Base-by-base conservation (phyloP, 2,329 filamentous ascomycete genomes). In the Neocucurbitaria cava region DNA sequence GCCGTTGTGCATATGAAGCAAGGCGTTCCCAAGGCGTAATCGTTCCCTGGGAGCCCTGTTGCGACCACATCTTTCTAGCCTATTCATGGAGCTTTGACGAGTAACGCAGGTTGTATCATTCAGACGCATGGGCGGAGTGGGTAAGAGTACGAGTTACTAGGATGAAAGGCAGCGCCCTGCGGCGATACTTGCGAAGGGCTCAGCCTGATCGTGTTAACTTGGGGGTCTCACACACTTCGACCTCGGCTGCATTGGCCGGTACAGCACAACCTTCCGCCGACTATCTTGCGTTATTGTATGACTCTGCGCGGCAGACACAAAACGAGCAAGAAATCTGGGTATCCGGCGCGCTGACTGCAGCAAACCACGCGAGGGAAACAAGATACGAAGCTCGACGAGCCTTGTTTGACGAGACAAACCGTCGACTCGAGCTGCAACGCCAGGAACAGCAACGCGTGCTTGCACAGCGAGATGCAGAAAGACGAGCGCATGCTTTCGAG, bases 121-220 rank as follows among this genome's bases (percentile, higher is more conserved):
- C n/a, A 21, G 36, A 39, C 36, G 18, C 36, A 23, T 39, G 36
- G 36, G 15, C 8, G 2, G 18, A 13, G 20, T 9, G 5, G 3
- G 7, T 3, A 6, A 10, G 5, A 39, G 18, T 15, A 23, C 18
- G 10, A 9, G 18, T 21, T 21, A 18, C 36, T 3, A 43, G 4
- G 3, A 52, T 52, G 49, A 42, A 36, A 26, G 43, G 38, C 15
- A 43, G 23, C 26, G 33, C 38, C 10, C 26, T 41, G 11, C 49
- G 49, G 18, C 35, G 49, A 42, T 11, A 26, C 23, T 46, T 43
- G n/a, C 49, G 49, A 42, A 23, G 43, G 11, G n/a, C 43, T 47
- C 36, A 52, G 49, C 42, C 49, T 41, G 33, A 18, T 46, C 49
- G 23, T 6, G 10, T 20, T 7, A 36, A 23, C 20, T 8, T 33